phyloP scores from a whole-genome alignment of 106 monocot genomes.

The Acorus calamus region DNA sequence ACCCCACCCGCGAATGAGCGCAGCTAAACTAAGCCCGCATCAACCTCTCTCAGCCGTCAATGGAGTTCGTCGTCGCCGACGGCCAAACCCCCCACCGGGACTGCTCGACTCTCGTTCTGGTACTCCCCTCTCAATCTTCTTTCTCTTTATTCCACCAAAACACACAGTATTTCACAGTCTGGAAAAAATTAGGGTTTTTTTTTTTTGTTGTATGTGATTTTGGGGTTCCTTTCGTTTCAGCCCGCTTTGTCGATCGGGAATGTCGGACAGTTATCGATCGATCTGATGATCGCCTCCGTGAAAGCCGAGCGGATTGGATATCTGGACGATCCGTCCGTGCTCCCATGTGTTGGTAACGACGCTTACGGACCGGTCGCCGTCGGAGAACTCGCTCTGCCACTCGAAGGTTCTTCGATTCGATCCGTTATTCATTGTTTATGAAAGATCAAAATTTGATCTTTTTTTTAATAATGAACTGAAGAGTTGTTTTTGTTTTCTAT shows the following conservation, averaged over 20 bases:
- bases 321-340: conserved; percentile 78
- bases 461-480: background rate
- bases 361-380: conserved; percentile 57
- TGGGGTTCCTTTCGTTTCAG: conserved; percentile 14
- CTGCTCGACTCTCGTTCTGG: conserved; percentile 70
- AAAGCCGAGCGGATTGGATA: conserved; percentile 54
- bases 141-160: background rate
- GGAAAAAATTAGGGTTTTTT: background rate
- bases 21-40: too few species aligned
- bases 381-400: conserved; percentile 69
- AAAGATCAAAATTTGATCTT: background rate
- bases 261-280: conserved; percentile 85
- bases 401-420: conserved; percentile 47
- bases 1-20: too few species aligned
- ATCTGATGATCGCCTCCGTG: conserved; percentile 60
- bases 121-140: conserved; percentile 8
- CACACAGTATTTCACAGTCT: too few species aligned
- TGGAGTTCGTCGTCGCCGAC: conserved; percentile 29
- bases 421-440: background rate
- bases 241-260: conserved; percentile 93
- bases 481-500: too few species aligned
- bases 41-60: background rate
- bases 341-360: conserved; percentile 95
- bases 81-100: conserved; percentile 30
- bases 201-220: background rate